These are phyloP conservation scores for Rhodomyrtus tomentosa DNA, from an alignment of 345 rosid species.

Conservation along the genomic window DNA sequence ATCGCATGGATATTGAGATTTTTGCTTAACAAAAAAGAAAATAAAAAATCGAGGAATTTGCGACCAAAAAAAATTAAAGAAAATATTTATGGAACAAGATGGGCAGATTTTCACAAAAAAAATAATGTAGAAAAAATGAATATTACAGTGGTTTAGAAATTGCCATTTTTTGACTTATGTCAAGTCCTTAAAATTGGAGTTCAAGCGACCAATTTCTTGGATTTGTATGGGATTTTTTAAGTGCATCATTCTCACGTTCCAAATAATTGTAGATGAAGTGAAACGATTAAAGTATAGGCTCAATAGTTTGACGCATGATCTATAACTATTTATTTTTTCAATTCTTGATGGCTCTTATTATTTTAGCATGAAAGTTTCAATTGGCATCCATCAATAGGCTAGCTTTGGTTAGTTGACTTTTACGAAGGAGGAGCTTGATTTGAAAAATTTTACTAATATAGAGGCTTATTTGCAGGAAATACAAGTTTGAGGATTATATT, in stretches of 20 bases:
- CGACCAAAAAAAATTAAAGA: too few relatives aligned
- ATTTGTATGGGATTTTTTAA: neutral
- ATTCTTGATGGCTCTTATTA: neutral
- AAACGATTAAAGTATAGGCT: neutral
- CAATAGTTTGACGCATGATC: accelerated
- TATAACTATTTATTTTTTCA: neutral
- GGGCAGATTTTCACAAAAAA: too few relatives aligned
- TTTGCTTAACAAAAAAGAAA: too few relatives aligned
- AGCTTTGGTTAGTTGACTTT: accelerated
- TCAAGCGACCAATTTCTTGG: neutral
- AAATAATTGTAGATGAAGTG: too few relatives aligned
- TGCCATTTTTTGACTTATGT: neutral
- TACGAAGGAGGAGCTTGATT: neutral
- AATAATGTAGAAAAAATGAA: neutral
- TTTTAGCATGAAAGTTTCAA: neutral
- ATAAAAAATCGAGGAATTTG: too few relatives aligned
- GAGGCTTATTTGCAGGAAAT: neutral
- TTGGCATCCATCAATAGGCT: accelerated
- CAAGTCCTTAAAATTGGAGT: neutral
- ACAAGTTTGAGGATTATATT: neutral
- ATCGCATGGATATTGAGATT: too few relatives aligned
- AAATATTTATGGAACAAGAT: too few relatives aligned
- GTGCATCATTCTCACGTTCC: neutral
- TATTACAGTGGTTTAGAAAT: neutral
- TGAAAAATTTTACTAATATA: neutral